Conservation (phyloP, 305 asterid species). For the Plantago rigida region DNA sequence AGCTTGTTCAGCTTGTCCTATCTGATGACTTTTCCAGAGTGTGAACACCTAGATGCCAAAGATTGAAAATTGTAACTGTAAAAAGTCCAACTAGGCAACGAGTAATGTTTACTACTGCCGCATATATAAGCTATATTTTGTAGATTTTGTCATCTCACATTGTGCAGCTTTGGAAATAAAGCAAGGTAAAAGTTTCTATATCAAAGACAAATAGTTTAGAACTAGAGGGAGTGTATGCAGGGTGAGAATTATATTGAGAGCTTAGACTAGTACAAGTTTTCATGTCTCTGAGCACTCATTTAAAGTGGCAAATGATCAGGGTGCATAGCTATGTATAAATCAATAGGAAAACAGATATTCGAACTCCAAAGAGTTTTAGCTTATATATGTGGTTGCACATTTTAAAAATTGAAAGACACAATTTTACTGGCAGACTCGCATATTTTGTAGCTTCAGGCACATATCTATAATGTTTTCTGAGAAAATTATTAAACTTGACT, state of each 20-base stretch:
- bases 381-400: neutral
- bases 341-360: neutral
- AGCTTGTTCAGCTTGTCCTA: no score
- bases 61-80: no score
- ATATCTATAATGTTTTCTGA: neutral
- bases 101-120: no score
- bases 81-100: no score
- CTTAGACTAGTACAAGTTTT: neutral
- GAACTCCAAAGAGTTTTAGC: neutral
- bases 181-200: no score
- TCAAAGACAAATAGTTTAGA: no score
- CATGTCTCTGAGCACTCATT: neutral
- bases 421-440: neutral
- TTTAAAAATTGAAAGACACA: neutral
- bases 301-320: neutral
- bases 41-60: no score
- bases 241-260: neutral
- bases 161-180: no score
- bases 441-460: neutral
- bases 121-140: no score
- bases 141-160: no score
- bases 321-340: neutral
- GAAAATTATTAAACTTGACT: conserved; percentile 6
- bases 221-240: neutral
- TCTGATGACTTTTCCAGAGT: no score